Conservation (phyloP, 192 early-diverging fungal genomes). For the Coemansia sp. region DNA sequence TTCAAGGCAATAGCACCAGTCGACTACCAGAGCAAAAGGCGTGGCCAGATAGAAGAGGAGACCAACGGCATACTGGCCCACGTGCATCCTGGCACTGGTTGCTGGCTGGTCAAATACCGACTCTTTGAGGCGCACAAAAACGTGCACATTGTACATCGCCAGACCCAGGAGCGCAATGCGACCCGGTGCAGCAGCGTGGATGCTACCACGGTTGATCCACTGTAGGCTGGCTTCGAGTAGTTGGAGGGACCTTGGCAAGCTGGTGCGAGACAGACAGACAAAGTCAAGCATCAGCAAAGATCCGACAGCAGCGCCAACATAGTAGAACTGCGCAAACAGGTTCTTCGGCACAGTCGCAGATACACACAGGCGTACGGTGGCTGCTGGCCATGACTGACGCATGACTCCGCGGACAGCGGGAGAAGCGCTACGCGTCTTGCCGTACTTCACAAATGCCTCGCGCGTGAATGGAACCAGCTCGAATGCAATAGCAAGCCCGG, state of each 20-base stretch:
- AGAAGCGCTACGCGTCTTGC: conserved; percentile 27
- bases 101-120: conserved; percentile 30
- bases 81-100: conserved; percentile 54
- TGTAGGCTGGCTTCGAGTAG: too few relatives aligned
- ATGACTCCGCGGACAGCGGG: not conserved
- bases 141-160: conserved; percentile 31
- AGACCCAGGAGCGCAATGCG: conserved; percentile 13
- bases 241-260: too few relatives aligned
- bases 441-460: conserved; percentile 47
- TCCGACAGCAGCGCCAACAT: conserved; percentile 16
- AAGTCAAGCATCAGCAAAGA: conserved; percentile 20
- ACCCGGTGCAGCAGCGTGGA: not conserved
- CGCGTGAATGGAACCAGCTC: conserved; percentile 44
- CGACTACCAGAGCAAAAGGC: conserved; percentile 22
- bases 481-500: conserved; percentile 24
- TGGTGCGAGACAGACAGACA: not conserved
- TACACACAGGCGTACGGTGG: conserved; percentile 8
- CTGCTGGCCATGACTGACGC: not conserved
- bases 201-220: too few relatives aligned
- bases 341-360: conserved; percentile 34
- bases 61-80: conserved; percentile 63
- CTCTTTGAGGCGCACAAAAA: conserved; percentile 35
- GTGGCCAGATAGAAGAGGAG: conserved; percentile 62
- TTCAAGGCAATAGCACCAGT: conserved; percentile 14
- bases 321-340: conserved; percentile 41